Evolutionary conservation across 164 flowering plant species (phyloP).

Genomic region (Piper longum): DNA sequence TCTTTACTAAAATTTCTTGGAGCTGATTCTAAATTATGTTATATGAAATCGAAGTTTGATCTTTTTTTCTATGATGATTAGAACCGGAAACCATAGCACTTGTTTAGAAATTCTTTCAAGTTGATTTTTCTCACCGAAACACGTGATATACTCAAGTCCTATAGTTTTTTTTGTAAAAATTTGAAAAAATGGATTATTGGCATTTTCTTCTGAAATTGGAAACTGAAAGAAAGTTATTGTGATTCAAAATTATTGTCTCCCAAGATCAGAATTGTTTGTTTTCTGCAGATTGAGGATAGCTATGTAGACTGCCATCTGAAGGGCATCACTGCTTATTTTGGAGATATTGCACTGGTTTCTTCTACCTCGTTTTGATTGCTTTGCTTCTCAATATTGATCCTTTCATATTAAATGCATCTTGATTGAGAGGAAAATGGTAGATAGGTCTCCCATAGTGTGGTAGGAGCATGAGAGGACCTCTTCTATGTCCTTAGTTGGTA

Average conservation of each 20-base stretch:
- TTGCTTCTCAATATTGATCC: background rate
- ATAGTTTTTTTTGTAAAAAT: background rate
- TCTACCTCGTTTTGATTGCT: background rate
- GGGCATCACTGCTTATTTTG: constrained; percentile 45
- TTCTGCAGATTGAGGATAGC: constrained; percentile 39
- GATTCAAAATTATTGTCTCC: background rate
- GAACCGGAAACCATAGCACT: too few species aligned
- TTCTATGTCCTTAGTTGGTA: too few species aligned
- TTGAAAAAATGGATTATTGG: too few species aligned
- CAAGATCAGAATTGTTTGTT: background rate
- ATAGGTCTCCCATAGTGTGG: too few species aligned
- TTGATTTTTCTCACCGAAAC: background rate
- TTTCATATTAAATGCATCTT: background rate
- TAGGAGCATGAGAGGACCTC: too few species aligned
- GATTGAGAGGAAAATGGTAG: background rate
- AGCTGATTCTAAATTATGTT: background rate
- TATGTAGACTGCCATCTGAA: constrained; percentile 23
- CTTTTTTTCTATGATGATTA: too few species aligned
- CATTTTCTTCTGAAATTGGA: background rate
- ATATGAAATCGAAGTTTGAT: too few species aligned
- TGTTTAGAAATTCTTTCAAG: too few species aligned
- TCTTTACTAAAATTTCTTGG: background rate
- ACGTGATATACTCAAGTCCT: background rate
- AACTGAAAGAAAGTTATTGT: background rate
- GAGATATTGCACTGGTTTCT: constrained; percentile 13